Base-by-base conservation (phyloP, 2,329 filamentous ascomycete species). In the Elsinoe arachidis region DNA sequence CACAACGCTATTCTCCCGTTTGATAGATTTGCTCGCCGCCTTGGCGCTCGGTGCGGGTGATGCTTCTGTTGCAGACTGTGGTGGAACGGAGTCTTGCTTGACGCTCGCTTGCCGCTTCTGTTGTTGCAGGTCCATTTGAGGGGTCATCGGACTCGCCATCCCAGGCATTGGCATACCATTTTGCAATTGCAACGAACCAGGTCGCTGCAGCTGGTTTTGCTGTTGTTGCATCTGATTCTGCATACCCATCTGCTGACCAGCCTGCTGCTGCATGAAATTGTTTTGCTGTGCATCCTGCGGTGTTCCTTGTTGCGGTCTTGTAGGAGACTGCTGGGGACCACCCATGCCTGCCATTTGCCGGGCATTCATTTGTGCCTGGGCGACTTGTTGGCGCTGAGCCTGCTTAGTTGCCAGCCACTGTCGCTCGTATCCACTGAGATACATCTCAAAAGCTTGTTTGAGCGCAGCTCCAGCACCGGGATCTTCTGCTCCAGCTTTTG, bases 361-460 rank as follows among this genome's bases (percentile, higher is more conserved):
- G 10, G 67, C 68, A 57, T 71, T 66, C 55, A 64, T 59, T 38
- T 69, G 63, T 17, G 68, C 69, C 47, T 67, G 63, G 26, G 26
- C 26, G 26, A 30, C 26, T 44, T 69, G 64, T 39, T 68, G 63
- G 63, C 70, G 71, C 55, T 71, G 64, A 52, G 72, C 68, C 60
- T 63, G 62, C 34, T 82, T 81, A 63, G 81, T 80, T 34, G 77
- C 74, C 35, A 79, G 67, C 75, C 80, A 87, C 1, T 80, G 80
- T 59, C 85, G 81, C 68, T 96, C 91, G 62, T 95, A 96, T 33
- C 84, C 80, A 23, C 80, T 74, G 5, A 96, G 73, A 63, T 91
- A 90, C 35, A 81, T 79, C 64, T 90, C 85, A 70, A 93, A 95
- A 5, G 88, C 79, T 26, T 80, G 78, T 64, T 84, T 76, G 59